Evolutionary conservation across 768 basidiomycete species (phyloP), one percentile per base, ranked within the genome.

Genomic region (Cyathus striatus): DNA sequence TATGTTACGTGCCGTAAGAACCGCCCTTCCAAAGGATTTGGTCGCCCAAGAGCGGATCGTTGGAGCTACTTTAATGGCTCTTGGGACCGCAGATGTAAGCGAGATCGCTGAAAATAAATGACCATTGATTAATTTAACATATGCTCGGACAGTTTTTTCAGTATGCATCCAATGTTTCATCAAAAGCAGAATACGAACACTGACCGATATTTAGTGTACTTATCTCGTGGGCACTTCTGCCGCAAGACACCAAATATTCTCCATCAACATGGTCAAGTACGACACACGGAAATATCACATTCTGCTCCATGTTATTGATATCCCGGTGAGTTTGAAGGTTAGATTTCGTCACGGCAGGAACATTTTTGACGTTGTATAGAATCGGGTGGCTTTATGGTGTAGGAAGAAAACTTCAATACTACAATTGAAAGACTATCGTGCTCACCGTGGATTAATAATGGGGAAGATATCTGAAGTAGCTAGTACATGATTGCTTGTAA

Each of bases 221-320:
- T 14, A 71, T 68, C 23, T 78, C 81, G 13, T 72, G 79, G 52
- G 41, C 76, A 27, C 74, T 74, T 6, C 72, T 88, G 22, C 88
- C 88, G 1, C 50, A 60, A 24, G 65, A 75, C 21, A 58, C 86
- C 48, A 70, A 69, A 38, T 80, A 70, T 45, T 62, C 67, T 21
- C 64, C 75, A 25, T 57, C 56, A 6, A 52, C 55, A 12, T 90
- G 86, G 88, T 89, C 88, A 58, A 55, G 69, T 21, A 82, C 76
- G 69, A 84, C 79, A 0, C 86, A 89, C 50, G 87, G 86, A 24
- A 90, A 89, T 53, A 81, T 88, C 54, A 79, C 84, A 3, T 64
- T 79, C 44, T 74, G 76, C 18, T 40, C 81, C 23, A 61, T 80
- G 20, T 66, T 90, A 26, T 70, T 83, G 41, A 38, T 65, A 9